Evolutionary conservation across 2,329 filamentous ascomycete species (phyloP).

Genomic region (Ascochyta clinopodiicola): DNA sequence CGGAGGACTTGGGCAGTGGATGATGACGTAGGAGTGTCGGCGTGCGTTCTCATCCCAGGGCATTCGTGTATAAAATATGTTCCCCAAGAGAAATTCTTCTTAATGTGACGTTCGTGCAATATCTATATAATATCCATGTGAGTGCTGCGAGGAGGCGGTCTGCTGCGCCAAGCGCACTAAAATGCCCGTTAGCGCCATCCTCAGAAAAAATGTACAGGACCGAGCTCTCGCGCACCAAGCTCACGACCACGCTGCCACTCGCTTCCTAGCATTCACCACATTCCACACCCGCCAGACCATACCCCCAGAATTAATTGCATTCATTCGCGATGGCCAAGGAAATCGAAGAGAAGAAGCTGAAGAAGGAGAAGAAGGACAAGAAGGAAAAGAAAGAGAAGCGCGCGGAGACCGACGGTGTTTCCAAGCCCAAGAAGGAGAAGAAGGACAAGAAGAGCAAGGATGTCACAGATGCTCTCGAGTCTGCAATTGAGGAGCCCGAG

Average conservation of each 20-base stretch:
- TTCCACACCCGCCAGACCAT: not conserved
- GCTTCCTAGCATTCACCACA: slow-evolving; percentile 3
- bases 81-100: not conserved
- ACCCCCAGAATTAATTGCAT: not conserved
- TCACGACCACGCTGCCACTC: slow-evolving; percentile 12
- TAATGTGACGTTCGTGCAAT: not conserved
- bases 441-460: slow-evolving; percentile 73
- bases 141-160: slow-evolving; percentile 5
- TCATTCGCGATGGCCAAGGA: slow-evolving; percentile 46
- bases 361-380: slow-evolving; percentile 63
- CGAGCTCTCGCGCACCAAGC: slow-evolving; percentile 5
- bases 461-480: slow-evolving; percentile 56
- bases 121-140: not conserved
- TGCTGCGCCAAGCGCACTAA: not conserved
- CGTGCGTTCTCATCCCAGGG: slow-evolving; percentile 24
- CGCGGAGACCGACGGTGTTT: slow-evolving; percentile 47
- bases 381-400: slow-evolving; percentile 74
- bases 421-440: slow-evolving; percentile 62
- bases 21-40: slow-evolving; percentile 26
- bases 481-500: slow-evolving; percentile 66
- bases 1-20: slow-evolving; percentile 29
- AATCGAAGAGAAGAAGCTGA: slow-evolving; percentile 48
- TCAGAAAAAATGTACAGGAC: slow-evolving; percentile 33
- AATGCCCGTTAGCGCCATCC: slow-evolving; percentile 14
- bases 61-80: slow-evolving; percentile 36